Conservation (phyloP, 306 rosid genomes). For the Malus domestica region DNA sequence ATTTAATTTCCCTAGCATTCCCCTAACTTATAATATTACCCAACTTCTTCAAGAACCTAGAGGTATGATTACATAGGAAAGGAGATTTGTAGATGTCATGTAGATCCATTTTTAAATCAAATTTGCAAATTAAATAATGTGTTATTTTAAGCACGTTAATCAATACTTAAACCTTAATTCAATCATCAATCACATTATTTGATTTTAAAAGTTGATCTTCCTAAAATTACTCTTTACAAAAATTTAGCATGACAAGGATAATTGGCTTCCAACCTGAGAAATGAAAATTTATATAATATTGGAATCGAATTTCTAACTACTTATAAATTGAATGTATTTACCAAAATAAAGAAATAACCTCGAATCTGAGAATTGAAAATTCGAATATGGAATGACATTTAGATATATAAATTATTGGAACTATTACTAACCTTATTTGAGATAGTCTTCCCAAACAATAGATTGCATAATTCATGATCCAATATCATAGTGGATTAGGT, state of each 20-base stretch:
- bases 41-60: background rate
- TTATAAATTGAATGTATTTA: background rate
- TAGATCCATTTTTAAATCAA: background rate
- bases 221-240: too few relatives aligned
- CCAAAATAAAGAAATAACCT: background rate
- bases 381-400: background rate
- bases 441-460: background rate
- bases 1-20: too few relatives aligned
- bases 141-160: too few relatives aligned
- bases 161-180: too few relatives aligned
- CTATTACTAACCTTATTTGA: background rate
- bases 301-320: background rate
- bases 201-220: too few relatives aligned
- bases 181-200: too few relatives aligned
- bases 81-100: background rate
- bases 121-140: background rate
- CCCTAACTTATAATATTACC: background rate
- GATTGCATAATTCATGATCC: background rate
- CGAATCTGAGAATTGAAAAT: background rate
- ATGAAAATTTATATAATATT: too few relatives aligned
- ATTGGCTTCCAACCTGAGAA: too few relatives aligned
- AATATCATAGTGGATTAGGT: too few relatives aligned
- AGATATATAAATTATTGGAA: background rate
- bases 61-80: background rate
- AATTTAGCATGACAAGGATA: too few relatives aligned